Conservation (phyloP, 1,139 yeast species). For the Blastobotrys ciferrii region DNA sequence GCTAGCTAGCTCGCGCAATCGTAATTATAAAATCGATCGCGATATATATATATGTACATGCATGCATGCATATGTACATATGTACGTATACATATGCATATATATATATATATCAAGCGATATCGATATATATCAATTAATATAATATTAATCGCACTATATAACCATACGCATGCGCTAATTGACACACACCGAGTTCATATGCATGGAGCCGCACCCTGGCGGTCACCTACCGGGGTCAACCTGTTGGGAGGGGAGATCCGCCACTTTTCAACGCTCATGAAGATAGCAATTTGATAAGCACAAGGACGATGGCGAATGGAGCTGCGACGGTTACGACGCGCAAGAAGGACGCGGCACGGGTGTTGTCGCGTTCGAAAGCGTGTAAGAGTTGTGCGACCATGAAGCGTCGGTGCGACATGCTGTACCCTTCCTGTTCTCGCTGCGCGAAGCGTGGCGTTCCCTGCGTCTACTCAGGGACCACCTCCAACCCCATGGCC, state of each 20-base stretch:
- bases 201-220: too few species aligned
- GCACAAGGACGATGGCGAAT: background rate
- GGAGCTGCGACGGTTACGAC: background rate
- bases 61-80: background rate
- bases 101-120: too few species aligned
- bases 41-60: background rate
- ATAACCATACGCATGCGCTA: too few species aligned
- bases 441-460: constrained; percentile 19
- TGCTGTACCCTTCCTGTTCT: constrained; percentile 24
- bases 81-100: background rate
- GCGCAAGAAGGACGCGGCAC: constrained; percentile 1
- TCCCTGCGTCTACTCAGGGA: constrained; percentile 17
- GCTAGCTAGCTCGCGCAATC: background rate
- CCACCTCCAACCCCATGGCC: constrained; percentile 20
- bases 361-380: constrained; percentile 17
- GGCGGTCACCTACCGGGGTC: too few species aligned
- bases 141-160: background rate
- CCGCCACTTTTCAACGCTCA: background rate
- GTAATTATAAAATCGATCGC: background rate
- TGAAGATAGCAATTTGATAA: background rate
- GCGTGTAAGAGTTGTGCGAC: constrained; percentile 23
- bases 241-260: background rate
- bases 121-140: background rate
- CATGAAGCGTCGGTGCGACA: constrained; percentile 25
- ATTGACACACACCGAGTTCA: too few species aligned